These are phyloP conservation scores for Ceratobasidium sp. DNA, from an alignment of 1,284 basidiomycete genomes.

Conservation along the genomic window DNA sequence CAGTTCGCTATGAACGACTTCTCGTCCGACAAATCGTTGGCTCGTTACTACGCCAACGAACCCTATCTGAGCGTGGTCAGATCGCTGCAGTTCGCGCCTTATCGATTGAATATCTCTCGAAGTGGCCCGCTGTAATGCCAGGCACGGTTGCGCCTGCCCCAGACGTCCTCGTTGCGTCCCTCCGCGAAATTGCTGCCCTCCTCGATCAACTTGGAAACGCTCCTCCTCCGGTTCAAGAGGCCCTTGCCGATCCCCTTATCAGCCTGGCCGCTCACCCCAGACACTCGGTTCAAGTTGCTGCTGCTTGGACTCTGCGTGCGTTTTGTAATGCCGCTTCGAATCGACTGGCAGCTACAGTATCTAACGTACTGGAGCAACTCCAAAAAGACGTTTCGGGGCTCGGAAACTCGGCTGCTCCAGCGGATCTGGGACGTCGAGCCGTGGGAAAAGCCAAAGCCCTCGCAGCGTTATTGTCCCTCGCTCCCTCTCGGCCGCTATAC, in stretches of 20 bases:
- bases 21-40: conserved; percentile 76
- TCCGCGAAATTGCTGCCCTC: conserved; percentile 85
- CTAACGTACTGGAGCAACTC: conserved; percentile 76
- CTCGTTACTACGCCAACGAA: conserved; percentile 80
- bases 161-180: conserved; percentile 73
- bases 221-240: conserved; percentile 87
- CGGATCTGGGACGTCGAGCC: conserved; percentile 74
- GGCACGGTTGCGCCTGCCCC: conserved; percentile 77
- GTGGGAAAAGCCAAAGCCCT: conserved; percentile 90
- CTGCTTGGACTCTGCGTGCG: conserved; percentile 86
- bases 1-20: conserved; percentile 75
- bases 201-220: conserved; percentile 91
- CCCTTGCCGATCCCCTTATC: conserved; percentile 83
- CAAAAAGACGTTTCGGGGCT: conserved; percentile 78
- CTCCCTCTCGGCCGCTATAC: conserved; percentile 88
- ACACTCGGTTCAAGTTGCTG: conserved; percentile 83
- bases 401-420: conserved; percentile 67
- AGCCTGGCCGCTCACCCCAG: conserved; percentile 87
- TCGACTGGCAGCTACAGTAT: conserved; percentile 79
- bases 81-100: conserved; percentile 90
- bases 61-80: conserved; percentile 92
- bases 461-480: conserved; percentile 83
- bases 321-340: conserved; percentile 90
- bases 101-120: conserved; percentile 78
- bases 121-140: conserved; percentile 93